A percentile compares a stretch with the other conserved stretches of the same genome.
phyloP scores from a whole-genome alignment of 2,329 filamentous ascomycete species.

The Rutstroemia sp. region DNA sequence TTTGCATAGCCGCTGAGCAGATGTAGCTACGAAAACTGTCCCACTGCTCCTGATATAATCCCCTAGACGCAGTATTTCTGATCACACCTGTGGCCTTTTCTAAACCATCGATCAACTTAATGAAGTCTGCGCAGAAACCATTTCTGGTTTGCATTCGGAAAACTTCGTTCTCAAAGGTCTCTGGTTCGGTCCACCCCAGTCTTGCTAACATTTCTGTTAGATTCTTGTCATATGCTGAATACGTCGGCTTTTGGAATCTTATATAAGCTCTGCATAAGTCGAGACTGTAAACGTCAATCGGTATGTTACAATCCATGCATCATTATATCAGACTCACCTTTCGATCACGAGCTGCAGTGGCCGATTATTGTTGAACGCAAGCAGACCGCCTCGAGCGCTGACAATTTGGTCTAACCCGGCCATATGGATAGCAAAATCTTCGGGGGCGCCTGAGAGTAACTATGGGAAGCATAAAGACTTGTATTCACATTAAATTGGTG shows the following conservation, averaged over 20 bases:
- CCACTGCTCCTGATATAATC: neutral
- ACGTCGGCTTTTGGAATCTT: neutral
- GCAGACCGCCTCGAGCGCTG: neutral
- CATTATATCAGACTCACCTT: neutral
- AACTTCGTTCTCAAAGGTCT: neutral
- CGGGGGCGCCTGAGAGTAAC: neutral
- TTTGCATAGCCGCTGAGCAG: neutral
- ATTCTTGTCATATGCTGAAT: neutral
- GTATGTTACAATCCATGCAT: neutral
- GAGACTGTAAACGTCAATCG: neutral
- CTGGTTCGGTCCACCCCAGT: neutral
- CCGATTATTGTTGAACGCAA: neutral
- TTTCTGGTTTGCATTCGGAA: neutral
- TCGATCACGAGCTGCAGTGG: neutral
- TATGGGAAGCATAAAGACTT: neutral
- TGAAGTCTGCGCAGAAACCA: neutral
- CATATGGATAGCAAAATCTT: constrained; percentile 1
- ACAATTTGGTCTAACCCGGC: neutral
- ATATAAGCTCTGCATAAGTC: constrained; percentile 3
- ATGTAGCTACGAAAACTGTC: neutral
- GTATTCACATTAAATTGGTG: neutral
- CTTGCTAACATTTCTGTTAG: neutral
- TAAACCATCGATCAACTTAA: neutral
- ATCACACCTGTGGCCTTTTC: neutral
- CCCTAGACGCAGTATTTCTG: neutral